These are phyloP conservation scores for Byssoonygena ceratinophila DNA, from an alignment of 2,329 filamentous ascomycete genomes.

Conservation along the genomic window DNA sequence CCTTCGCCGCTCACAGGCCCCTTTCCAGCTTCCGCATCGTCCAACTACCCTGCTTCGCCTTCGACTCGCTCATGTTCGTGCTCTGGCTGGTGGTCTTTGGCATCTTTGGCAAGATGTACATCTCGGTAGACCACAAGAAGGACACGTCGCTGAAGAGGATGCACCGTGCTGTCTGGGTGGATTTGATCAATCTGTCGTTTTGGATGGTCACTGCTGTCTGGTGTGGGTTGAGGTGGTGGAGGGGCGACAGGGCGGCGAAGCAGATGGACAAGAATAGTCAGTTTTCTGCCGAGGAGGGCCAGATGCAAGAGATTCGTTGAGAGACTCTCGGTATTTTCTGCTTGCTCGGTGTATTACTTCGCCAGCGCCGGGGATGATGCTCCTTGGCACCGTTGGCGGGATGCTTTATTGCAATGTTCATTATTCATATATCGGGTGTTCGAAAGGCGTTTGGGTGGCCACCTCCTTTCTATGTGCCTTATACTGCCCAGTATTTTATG, in stretches of 20 bases:
- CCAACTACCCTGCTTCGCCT: conserved; percentile 45
- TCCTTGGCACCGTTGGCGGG: no score
- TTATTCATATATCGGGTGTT: background rate
- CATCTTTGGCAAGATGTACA: conserved; percentile 71
- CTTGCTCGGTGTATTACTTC: background rate
- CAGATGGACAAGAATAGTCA: conserved; percentile 18
- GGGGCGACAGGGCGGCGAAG: conserved; percentile 17
- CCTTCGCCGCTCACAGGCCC: conserved; percentile 36
- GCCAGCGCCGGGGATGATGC: no score
- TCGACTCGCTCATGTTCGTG: conserved; percentile 62
- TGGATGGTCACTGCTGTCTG: conserved; percentile 56
- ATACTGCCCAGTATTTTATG: conserved; percentile 3
- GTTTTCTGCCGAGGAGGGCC: conserved; percentile 11
- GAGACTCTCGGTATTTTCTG: background rate
- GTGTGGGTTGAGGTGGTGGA: conserved; percentile 30
- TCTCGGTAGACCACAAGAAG: conserved; percentile 35
- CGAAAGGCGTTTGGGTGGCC: background rate
- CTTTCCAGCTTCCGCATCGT: conserved; percentile 23
- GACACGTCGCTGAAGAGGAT: conserved; percentile 58
- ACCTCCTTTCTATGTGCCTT: background rate
- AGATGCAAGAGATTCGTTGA: conserved; percentile 6
- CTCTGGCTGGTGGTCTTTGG: conserved; percentile 77
- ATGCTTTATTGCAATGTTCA: background rate
- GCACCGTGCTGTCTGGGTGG: conserved; percentile 80
- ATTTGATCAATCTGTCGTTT: conserved; percentile 61